phyloP scores from a whole-genome alignment of 495 filamentous ascomycete species.

The Extremus antarcticus region DNA sequence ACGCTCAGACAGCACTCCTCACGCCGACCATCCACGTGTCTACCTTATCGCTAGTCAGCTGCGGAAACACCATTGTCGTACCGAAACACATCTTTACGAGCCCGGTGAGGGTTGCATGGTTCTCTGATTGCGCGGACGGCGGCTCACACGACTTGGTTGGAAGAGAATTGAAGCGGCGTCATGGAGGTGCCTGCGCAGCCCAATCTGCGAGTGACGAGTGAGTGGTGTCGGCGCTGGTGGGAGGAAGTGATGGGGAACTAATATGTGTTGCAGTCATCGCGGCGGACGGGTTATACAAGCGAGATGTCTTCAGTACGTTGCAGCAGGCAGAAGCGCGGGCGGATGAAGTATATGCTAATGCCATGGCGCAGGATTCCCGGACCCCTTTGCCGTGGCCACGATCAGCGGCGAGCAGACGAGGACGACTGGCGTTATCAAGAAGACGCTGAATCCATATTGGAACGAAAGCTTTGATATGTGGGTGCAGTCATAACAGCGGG shows the following conservation, averaged over 20 bases:
- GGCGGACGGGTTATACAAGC: slow-evolving; percentile 94
- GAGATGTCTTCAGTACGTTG: slow-evolving; percentile 90
- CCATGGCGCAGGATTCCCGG: slow-evolving; percentile 68
- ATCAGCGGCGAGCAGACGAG: slow-evolving; percentile 93
- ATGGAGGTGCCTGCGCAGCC: slow-evolving; percentile 38
- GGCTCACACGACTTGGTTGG: background rate
- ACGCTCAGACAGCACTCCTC: background rate
- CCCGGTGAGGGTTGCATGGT: background rate
- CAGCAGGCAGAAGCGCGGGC: slow-evolving; percentile 5
- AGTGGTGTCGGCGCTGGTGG: slow-evolving; percentile 14
- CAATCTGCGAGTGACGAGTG: slow-evolving; percentile 58
- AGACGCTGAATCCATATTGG: slow-evolving; percentile 97
- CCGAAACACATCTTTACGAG: background rate
- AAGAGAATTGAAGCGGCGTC: slow-evolving; percentile 1
- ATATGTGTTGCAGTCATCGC: slow-evolving; percentile 70
- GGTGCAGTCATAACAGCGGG: slow-evolving; percentile 18
- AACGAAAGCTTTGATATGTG: slow-evolving; percentile 98
- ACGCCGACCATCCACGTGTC: background rate
- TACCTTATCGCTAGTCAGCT: background rate
- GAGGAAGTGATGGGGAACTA: slow-evolving; percentile 16
- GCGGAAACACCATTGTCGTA: background rate
- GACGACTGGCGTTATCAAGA: slow-evolving; percentile 90
- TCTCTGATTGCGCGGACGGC: background rate
- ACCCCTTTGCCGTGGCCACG: slow-evolving; percentile 95
- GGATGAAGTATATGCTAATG: slow-evolving; percentile 11